Evolutionary conservation across 2,329 filamentous ascomycete genomes (phyloP).

Genomic region (Fusarium liriodendri): DNA sequence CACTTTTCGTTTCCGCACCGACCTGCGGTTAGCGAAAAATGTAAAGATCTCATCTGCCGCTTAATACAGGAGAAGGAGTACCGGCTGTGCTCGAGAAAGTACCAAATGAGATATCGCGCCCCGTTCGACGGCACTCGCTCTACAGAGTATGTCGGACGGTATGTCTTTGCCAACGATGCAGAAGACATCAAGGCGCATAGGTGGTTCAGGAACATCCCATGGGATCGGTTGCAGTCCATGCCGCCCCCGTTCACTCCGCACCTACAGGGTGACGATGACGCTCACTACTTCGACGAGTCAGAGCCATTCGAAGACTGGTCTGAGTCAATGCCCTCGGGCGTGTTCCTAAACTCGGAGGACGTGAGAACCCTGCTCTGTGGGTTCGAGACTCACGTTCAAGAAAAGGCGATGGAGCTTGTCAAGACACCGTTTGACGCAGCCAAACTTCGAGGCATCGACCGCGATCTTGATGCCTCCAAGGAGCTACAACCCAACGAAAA

Average conservation of each 20-base stretch:
- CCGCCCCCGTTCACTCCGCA: conserved; percentile 84
- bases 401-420: conserved; percentile 58
- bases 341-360: conserved; percentile 45
- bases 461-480: conserved; percentile 56
- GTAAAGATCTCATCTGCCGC: conserved; percentile 79
- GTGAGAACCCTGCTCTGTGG: conserved; percentile 49
- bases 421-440: conserved; percentile 60
- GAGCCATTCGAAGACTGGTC: conserved; percentile 75
- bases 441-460: conserved; percentile 61
- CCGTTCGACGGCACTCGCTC: conserved; percentile 34
- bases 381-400: conserved; percentile 56
- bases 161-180: conserved; percentile 86
- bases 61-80: conserved; percentile 80
- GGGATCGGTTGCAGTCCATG: conserved; percentile 78
- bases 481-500: conserved; percentile 51
- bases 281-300: conserved; percentile 91
- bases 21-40: conserved; percentile 74
- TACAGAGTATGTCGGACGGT: conserved; percentile 55
- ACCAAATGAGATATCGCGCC: conserved; percentile 72
- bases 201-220: conserved; percentile 85
- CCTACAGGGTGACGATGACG: conserved; percentile 76
- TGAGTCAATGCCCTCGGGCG: conserved; percentile 56
- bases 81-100: conserved; percentile 81
- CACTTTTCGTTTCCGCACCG: conserved; percentile 78
- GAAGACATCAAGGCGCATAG: conserved; percentile 89